Base-by-base conservation (phyloP, 352 stramenopile species). In the Pythium coloratum region DNA sequence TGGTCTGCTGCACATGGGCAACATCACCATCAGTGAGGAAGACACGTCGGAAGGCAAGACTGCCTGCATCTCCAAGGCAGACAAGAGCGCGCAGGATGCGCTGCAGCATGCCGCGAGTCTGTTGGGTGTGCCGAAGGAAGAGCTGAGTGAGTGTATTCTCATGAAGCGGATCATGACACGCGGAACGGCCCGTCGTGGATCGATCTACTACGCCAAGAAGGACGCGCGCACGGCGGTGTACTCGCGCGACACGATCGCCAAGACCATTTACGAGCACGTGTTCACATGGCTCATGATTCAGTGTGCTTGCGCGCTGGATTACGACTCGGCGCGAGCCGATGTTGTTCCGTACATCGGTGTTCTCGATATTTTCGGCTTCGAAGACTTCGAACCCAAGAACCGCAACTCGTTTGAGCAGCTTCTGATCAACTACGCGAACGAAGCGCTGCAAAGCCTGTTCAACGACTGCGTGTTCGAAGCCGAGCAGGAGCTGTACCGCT, bases 391-490 rank as follows among this genome's bases (percentile, higher is more conserved):
- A 62, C 77, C 83, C 6, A 98, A 88, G 71, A 92, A 92, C 66
- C 83, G 78, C 59, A 97, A 97, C 75, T 94, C 81, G 50, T 97
- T 97, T 55, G 91, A 97, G 72, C 91, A 97, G 67, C 58, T 97
- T 34, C 78, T 94, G 24, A 97, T 97, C 77, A 97, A 97, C 76
- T 97, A 96, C 75, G 87, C 89, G 32, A 97, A 97, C 70, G 91
- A 97, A 62, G 90, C 87, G 54, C 74, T 97, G 18, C 91, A 97
- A 70, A 90, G 82, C 61, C 76, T 94, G 1, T 97, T 97, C 71
- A 97, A 97, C 66, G 68, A 86, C 8, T 92, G 91, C 62, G 89
- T 95, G 49, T 96, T 96, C 42, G 86, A 93, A 46, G 77, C 88
- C 0, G 89, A 96, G 59, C 86, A 96, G 71, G 84, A 89, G 56